Evolutionary conservation across 805 yeast genomes (phyloP), one percentile per base, ranked within the genome.

Genomic region (Novakomyces olei): DNA sequence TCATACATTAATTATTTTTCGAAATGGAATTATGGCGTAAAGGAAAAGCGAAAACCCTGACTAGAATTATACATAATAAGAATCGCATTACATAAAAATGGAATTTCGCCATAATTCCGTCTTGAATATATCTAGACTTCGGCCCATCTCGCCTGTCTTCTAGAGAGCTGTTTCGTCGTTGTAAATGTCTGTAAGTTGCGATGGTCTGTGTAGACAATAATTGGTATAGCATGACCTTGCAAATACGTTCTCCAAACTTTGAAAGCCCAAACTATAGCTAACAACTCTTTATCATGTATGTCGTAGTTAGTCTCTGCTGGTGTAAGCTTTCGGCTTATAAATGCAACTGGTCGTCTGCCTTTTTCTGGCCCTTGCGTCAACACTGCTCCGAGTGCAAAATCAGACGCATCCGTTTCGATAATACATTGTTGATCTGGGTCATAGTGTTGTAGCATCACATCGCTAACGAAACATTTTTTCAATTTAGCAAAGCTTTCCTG

Each of bases 391-490:
- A 32, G 8, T 10, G 34, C 34, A 14, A 10, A 7, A 5, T 32
- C 34, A 6, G 34, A 32, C 23, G 32, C 32, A 16, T 32, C 32
- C 8, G 16, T 50, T 49, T 16, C 8, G 10, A 32, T 14, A n/a
- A n/a, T 10, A 14, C 26, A 30, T 8, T 30, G n/a, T 15, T 16
- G 27, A 19, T 30, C 8, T 10, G 28, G 28, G 14, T 26, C 28
- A 6, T n/a, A 10, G 28, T 7, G 14, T 26, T 26, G 7, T 26
- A 10, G 14, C 8, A 12, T 6, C 8, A 8, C 15, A 15, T 12
- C 14, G 7, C 12, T n/a, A 10, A 10, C 12, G 14, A 7, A 8
- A 7, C 14, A 15, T 8, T 10, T 10, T 26, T n/a, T 12, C 14
- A 6, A 8, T n/a, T n/a, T 12, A 6, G 15, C 6, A 7, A 26